A percentile compares a stretch with the other conserved stretches of the same genome.
Evolutionary conservation across 2,329 filamentous ascomycete genomes (phyloP).

Genomic region (Monosporascus sp.): DNA sequence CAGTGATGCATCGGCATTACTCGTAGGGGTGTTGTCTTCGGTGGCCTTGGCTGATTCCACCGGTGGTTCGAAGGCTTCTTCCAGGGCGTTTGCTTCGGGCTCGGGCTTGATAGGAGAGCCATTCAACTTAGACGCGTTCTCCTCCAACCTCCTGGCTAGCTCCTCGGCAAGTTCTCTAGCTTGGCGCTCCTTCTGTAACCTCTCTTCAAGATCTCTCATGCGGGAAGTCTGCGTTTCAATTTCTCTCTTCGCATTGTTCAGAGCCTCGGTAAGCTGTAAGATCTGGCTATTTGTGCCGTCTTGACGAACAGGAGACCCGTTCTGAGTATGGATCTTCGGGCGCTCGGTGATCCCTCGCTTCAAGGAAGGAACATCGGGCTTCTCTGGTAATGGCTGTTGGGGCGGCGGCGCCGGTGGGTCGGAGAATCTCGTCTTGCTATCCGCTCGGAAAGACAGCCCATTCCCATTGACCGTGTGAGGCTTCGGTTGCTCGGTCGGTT

Average conservation of each 20-base stretch:
- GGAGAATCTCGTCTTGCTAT: constrained; percentile 79
- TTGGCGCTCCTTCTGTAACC: constrained; percentile 72
- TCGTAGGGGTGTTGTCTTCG: constrained; percentile 13
- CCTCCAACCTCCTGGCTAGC: constrained; percentile 64
- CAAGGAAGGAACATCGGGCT: constrained; percentile 73
- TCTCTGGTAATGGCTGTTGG: constrained; percentile 88
- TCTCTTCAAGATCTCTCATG: constrained; percentile 74
- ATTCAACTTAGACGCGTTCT: constrained; percentile 38
- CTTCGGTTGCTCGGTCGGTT: constrained; percentile 43
- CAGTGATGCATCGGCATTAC: constrained; percentile 14
- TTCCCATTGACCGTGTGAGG: constrained; percentile 46
- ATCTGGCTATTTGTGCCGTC: constrained; percentile 65
- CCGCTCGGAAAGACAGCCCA: constrained; percentile 55
- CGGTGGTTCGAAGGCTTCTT: constrained; percentile 43
- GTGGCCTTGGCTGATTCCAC: constrained; percentile 23
- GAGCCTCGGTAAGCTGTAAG: constrained; percentile 74
- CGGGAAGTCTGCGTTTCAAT: constrained; percentile 76
- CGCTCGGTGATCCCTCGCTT: constrained; percentile 74
- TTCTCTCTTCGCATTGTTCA: constrained; percentile 79
- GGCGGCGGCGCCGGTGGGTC: constrained; percentile 91
- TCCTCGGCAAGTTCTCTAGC: constrained; percentile 84
- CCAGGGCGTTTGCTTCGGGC: constrained; percentile 34
- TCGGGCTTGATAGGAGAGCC: constrained; percentile 30
- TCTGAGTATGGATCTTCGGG: constrained; percentile 51
- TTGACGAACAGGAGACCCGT: constrained; percentile 53